Evolutionary conservation across 2,329 filamentous ascomycete genomes (phyloP).

Genomic region (Botrytis deweyae): DNA sequence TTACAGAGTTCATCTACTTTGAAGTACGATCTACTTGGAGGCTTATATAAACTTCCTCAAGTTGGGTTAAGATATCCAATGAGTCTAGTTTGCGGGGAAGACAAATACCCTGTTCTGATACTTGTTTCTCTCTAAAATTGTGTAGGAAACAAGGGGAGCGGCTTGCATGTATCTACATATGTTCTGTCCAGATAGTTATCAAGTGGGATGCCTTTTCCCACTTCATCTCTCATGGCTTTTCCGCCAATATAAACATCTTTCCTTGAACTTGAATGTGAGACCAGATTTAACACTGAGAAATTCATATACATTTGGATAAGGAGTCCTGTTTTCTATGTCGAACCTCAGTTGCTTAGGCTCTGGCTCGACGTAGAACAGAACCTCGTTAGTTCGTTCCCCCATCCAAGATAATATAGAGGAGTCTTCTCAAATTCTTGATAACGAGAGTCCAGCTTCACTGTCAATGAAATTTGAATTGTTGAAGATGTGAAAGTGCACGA

Average conservation of each 20-base stretch:
- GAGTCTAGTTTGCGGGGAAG: accelerated
- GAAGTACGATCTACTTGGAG: not conserved
- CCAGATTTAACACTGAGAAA: not conserved
- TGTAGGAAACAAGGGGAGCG: not conserved
- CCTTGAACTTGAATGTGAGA: not conserved
- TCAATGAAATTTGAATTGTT: too few species aligned
- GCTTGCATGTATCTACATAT: not conserved
- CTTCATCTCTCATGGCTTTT: not conserved
- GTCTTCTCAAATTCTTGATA: too few species aligned
- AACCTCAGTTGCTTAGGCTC: not conserved
- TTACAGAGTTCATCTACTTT: not conserved
- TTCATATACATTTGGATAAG: not conserved
- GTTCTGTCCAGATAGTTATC: not conserved
- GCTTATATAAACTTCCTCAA: not conserved
- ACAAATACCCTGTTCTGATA: accelerated
- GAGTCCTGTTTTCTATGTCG: not conserved
- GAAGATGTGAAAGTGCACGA: not conserved
- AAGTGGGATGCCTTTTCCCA: not conserved
- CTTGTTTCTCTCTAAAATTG: not conserved
- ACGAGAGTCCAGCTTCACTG: too few species aligned
- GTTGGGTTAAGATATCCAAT: not conserved
- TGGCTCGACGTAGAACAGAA: not conserved
- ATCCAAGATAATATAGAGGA: not conserved
- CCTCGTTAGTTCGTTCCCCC: not conserved
- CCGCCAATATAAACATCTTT: not conserved